These are phyloP conservation scores for Capsicum rhomboideum DNA, from an alignment of 257 asterid genomes.

Conservation along the genomic window DNA sequence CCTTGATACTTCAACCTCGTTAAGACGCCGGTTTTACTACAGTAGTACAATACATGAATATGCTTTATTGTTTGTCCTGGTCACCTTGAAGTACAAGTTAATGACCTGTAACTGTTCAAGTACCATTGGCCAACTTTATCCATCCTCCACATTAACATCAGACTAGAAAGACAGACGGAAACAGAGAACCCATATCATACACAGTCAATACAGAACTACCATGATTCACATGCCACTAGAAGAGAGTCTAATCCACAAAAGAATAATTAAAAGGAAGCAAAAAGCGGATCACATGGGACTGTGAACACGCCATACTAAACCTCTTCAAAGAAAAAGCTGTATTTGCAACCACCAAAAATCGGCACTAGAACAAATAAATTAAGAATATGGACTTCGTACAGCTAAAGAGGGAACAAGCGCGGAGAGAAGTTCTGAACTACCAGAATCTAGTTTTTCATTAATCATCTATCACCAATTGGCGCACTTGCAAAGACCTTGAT, in stretches of 20 bases:
- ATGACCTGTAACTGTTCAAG: background rate
- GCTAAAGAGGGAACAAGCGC: constrained; percentile 34
- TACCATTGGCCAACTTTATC: background rate
- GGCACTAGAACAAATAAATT: constrained; percentile 39
- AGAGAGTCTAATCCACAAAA: constrained; percentile 7
- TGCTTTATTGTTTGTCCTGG: background rate
- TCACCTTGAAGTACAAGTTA: background rate
- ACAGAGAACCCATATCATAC: constrained; percentile 1
- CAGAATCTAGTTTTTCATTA: constrained; percentile 28
- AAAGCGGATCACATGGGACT: background rate
- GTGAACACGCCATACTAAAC: constrained; percentile 20
- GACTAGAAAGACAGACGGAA: background rate
- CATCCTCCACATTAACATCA: background rate
- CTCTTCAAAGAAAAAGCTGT: constrained; percentile 19
- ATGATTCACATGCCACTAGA: constrained; percentile 6
- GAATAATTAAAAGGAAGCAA: background rate
- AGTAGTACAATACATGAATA: background rate
- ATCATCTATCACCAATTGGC: constrained; percentile 34
- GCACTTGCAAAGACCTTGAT: constrained; percentile 23
- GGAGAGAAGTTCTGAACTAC: constrained; percentile 24
- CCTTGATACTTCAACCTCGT: background rate
- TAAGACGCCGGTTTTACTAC: background rate
- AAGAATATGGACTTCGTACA: constrained; percentile 35
- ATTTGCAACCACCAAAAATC: constrained; percentile 20
- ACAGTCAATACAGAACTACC: background rate